phyloP scores from a whole-genome alignment of 2,329 filamentous ascomycete genomes.

The Waltergamsia citrina region DNA sequence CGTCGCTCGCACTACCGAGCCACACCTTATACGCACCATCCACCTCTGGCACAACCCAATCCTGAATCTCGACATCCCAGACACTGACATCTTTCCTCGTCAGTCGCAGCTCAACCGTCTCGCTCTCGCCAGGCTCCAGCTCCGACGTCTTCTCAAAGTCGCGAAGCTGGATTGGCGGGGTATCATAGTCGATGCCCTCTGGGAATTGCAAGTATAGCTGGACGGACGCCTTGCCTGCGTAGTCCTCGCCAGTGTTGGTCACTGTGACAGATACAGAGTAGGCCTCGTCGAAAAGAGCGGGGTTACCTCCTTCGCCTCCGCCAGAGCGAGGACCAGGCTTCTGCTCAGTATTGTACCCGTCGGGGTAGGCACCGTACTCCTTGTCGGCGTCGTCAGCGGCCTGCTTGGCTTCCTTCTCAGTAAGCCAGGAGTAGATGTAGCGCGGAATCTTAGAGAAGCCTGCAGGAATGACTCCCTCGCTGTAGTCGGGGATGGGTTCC shows the following conservation, averaged over 20 bases:
- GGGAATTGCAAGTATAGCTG: slow-evolving; percentile 38
- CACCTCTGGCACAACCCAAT: slow-evolving; percentile 48
- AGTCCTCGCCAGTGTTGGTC: slow-evolving; percentile 38
- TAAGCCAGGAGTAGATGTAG: slow-evolving; percentile 63
- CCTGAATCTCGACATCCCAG: slow-evolving; percentile 59
- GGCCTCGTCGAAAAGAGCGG: slow-evolving; percentile 46
- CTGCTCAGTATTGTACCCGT: slow-evolving; percentile 49
- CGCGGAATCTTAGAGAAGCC: slow-evolving; percentile 51
- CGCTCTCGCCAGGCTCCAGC: slow-evolving; percentile 42
- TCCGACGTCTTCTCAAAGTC: slow-evolving; percentile 60
- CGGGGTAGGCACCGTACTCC: slow-evolving; percentile 50
- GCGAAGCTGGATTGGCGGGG: slow-evolving; percentile 57
- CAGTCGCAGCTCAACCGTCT: slow-evolving; percentile 45
- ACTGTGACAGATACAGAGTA: slow-evolving; percentile 35
- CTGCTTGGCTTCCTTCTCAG: slow-evolving; percentile 24
- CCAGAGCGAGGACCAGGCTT: slow-evolving; percentile 45
- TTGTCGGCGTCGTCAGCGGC: slow-evolving; percentile 24
- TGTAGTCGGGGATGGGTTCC: slow-evolving; percentile 38
- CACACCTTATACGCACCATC: slow-evolving; percentile 27
- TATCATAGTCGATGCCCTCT: slow-evolving; percentile 36
- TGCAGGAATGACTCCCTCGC: slow-evolving; percentile 47
- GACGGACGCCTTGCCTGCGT: slow-evolving; percentile 32
- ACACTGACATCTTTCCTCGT: slow-evolving; percentile 64
- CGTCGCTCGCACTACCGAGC: slow-evolving; percentile 27
- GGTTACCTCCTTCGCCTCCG: slow-evolving; percentile 61